A percentile compares a stretch with the other conserved stretches of the same genome.
Conservation (phyloP, 2,329 filamentous ascomycete genomes). For the Zymoseptoria pseudotritici region DNA sequence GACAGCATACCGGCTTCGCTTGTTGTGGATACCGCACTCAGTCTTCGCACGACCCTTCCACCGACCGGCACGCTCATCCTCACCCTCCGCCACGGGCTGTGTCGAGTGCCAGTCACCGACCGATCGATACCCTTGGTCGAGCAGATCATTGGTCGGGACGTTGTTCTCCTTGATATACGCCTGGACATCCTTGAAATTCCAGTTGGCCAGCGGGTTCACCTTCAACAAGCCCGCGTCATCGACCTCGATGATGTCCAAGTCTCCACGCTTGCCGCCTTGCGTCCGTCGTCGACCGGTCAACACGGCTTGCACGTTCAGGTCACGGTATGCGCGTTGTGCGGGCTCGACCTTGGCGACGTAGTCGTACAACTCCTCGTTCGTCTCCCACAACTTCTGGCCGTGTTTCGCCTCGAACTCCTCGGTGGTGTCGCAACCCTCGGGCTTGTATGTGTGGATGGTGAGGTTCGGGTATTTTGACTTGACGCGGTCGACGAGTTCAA, state of each 20-base stretch:
- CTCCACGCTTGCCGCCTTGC: slow-evolving; percentile 86
- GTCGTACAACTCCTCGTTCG: slow-evolving; percentile 84
- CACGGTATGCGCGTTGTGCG: slow-evolving; percentile 79
- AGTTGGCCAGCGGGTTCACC: slow-evolving; percentile 94
- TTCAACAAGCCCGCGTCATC: slow-evolving; percentile 90
- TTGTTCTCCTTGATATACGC: slow-evolving; percentile 77
- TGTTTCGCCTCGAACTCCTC: slow-evolving; percentile 76
- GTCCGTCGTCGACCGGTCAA: slow-evolving; percentile 86
- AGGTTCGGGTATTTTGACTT: slow-evolving; percentile 68
- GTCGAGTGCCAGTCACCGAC: slow-evolving; percentile 98
- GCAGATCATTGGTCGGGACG: slow-evolving; percentile 86
- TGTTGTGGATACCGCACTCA: slow-evolving; percentile 98
- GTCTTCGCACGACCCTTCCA: slow-evolving; percentile 97
- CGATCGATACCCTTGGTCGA: slow-evolving; percentile 95
- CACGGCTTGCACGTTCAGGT: slow-evolving; percentile 81
- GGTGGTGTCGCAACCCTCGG: slow-evolving; percentile 62
- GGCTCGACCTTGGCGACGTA: slow-evolving; percentile 97
- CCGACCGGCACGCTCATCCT: slow-evolving; percentile 90
- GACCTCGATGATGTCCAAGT: slow-evolving; percentile 84
- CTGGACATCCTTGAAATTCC: slow-evolving; percentile 85
- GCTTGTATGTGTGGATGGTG: slow-evolving; percentile 83
- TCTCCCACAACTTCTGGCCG: slow-evolving; percentile 77
- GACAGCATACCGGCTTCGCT: slow-evolving; percentile 84
- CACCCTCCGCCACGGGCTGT: slow-evolving; percentile 74
- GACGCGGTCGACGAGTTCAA: slow-evolving; percentile 55